phyloP scores from a whole-genome alignment of 1,284 basidiomycete species.

The Cutaneotrichosporon sp. region DNA sequence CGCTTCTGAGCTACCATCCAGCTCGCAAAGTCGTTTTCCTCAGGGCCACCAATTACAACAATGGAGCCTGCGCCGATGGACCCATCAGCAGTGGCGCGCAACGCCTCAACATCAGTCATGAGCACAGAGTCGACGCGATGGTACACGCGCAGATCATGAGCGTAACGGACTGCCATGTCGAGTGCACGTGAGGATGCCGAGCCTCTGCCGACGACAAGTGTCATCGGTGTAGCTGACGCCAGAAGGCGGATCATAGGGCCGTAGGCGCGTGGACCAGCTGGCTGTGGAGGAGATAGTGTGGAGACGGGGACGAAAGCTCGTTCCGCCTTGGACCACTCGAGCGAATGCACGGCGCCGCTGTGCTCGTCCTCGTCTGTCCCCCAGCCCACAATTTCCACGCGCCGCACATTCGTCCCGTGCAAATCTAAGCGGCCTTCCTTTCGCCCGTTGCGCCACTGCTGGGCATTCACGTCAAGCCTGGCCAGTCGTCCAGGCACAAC shows the following conservation, averaged over 20 bases:
- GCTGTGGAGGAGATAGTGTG: not conserved
- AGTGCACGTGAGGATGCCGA: conserved; percentile 21
- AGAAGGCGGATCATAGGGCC: conserved; percentile 64
- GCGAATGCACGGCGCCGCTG: not conserved
- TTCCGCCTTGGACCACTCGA: not conserved
- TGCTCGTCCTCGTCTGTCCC: not conserved
- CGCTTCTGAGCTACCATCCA: conserved; percentile 28
- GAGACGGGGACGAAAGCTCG: not conserved
- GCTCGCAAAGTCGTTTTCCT: conserved; percentile 36
- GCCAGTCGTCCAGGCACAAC: conserved; percentile 41
- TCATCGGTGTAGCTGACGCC: conserved; percentile 54
- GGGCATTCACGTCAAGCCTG: conserved; percentile 38
- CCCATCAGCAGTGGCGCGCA: conserved; percentile 23
- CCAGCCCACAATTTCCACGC: conserved; percentile 22
- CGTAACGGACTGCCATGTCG: conserved; percentile 59
- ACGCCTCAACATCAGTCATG: conserved; percentile 52
- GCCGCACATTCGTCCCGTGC: conserved; percentile 32
- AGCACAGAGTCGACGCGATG: conserved; percentile 66
- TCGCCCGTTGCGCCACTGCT: conserved; percentile 25
- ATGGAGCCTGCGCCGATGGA: conserved; percentile 54
- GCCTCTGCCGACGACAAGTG: conserved; percentile 54
- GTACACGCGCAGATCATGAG: conserved; percentile 63
- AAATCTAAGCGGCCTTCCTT: conserved; percentile 17
- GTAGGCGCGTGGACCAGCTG: conserved; percentile 50
- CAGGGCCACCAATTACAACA: conserved; percentile 50